Percentiles rank a stretch among this genome's conserved stretches.
Conservation (phyloP, 2,329 filamentous ascomycete genomes). For the Aotearoamyces nothofagi region DNA sequence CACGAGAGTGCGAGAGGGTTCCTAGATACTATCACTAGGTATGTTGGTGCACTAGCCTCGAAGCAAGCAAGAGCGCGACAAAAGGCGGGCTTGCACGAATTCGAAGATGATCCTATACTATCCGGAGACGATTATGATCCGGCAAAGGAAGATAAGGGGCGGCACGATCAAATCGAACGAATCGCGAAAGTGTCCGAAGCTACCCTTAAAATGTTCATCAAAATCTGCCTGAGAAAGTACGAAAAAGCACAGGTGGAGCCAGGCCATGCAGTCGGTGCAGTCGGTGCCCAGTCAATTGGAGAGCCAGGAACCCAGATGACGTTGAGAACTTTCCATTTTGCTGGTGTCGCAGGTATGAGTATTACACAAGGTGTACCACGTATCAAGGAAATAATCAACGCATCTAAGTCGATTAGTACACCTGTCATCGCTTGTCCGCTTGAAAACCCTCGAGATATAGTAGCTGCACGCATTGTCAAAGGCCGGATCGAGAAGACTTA, state of each 20-base stretch:
- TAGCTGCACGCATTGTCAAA: slow-evolving; percentile 81
- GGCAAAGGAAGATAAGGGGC: slow-evolving; percentile 14
- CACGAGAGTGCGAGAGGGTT: slow-evolving; percentile 75
- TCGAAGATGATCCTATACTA: slow-evolving; percentile 21
- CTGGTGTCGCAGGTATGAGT: slow-evolving; percentile 98
- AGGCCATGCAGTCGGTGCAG: slow-evolving; percentile 88
- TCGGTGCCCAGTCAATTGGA: slow-evolving; percentile 94
- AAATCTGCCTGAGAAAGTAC: slow-evolving; percentile 76
- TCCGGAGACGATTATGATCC: slow-evolving; percentile 16
- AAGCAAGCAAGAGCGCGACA: slow-evolving; percentile 40
- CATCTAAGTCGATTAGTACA: slow-evolving; percentile 83
- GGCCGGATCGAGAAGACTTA: slow-evolving; percentile 91
- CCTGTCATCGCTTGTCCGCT: slow-evolving; percentile 84
- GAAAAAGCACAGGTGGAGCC: slow-evolving; percentile 84
- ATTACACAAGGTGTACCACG: slow-evolving; percentile 97
- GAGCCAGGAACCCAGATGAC: slow-evolving; percentile 99
- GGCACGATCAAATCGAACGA: slow-evolving; percentile 34
- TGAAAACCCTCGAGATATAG: slow-evolving; percentile 57
- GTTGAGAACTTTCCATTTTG: slow-evolving; percentile 98
- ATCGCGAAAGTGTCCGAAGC: slow-evolving; percentile 70
- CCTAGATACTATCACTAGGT: slow-evolving; percentile 60
- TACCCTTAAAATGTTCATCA: slow-evolving; percentile 64
- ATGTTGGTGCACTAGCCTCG: slow-evolving; percentile 48
- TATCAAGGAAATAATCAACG: slow-evolving; percentile 99
- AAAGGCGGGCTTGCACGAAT: slow-evolving; percentile 32